These are phyloP conservation scores for Elsinoe arachidis DNA, from an alignment of 2,329 filamentous ascomycete genomes.

Conservation along the genomic window DNA sequence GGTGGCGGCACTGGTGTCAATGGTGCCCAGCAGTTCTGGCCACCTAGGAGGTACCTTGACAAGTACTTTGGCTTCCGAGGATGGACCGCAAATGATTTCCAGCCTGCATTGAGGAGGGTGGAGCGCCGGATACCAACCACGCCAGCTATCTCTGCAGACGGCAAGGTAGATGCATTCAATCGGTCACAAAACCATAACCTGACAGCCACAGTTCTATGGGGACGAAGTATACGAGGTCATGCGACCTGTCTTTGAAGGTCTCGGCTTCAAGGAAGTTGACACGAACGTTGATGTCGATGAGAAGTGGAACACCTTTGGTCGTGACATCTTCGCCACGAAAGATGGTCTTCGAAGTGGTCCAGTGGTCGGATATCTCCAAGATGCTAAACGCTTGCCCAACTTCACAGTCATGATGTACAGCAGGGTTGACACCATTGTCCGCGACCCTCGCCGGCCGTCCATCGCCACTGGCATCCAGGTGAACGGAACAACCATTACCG, in stretches of 20 bases:
- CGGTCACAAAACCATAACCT: not conserved
- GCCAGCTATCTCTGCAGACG: not conserved
- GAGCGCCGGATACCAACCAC: not conserved
- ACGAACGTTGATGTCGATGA: conserved; percentile 17
- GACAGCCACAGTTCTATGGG: not conserved
- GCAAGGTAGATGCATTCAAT: not conserved
- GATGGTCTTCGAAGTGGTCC: conserved; percentile 45
- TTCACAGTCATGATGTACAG: conserved; percentile 39
- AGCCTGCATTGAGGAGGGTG: conserved; percentile 2
- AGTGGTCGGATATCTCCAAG: conserved; percentile 42
- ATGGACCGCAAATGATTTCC: conserved; percentile 6
- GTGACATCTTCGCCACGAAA: conserved; percentile 42
- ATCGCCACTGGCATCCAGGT: conserved; percentile 38
- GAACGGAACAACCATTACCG: conserved; percentile 20
- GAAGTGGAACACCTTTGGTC: conserved; percentile 43
- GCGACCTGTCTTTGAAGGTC: not conserved
- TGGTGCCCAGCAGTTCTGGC: conserved; percentile 10
- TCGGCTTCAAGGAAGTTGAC: not conserved
- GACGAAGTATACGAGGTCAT: conserved; percentile 5
- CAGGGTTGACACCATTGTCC: conserved; percentile 26
- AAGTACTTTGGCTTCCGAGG: conserved; percentile 3
- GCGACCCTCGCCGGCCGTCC: conserved; percentile 32
- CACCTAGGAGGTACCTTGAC: conserved; percentile 5
- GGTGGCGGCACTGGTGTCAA: conserved; percentile 3
- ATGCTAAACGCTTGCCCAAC: conserved; percentile 33